phyloP scores from a whole-genome alignment of 129 eudicot genomes.

The Chrysanthemum makinoi region DNA sequence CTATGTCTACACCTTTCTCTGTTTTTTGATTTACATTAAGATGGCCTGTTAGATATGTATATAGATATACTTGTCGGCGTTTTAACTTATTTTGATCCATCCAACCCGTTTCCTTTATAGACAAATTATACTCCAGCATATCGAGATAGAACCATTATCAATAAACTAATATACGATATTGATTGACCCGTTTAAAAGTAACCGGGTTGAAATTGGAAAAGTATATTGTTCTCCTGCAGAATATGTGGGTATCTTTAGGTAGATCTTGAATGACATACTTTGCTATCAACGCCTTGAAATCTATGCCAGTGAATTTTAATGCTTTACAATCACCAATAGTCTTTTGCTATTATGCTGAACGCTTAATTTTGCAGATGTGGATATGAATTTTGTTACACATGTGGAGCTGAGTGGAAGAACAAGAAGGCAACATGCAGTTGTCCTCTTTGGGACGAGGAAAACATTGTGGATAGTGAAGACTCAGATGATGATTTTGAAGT shows the following conservation, averaged over 20 bases:
- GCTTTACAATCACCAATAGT: background rate
- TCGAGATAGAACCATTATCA: no score
- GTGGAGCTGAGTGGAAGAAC: slow-evolving; percentile 89
- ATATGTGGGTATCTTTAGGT: background rate
- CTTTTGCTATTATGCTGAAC: background rate
- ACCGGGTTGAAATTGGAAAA: no score
- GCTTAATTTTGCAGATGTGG: slow-evolving; percentile 60
- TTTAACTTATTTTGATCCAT: no score
- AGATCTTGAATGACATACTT: background rate
- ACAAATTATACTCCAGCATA: no score
- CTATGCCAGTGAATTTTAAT: background rate
- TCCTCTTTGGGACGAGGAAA: slow-evolving; percentile 59
- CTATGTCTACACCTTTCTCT: no score
- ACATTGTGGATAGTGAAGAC: slow-evolving; percentile 40
- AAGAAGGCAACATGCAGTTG: slow-evolving; percentile 76
- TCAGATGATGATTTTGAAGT: slow-evolving; percentile 27
- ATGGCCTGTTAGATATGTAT: no score
- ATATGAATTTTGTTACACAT: slow-evolving; percentile 76
- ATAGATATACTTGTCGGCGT: no score
- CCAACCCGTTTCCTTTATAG: no score
- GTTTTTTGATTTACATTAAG: no score
- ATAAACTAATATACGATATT: no score
- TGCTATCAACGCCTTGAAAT: background rate
- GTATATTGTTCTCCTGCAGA: background rate
- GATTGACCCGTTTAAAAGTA: no score